Conservation (phyloP, 305 asterid genomes). For the Fraxinus sp. region DNA sequence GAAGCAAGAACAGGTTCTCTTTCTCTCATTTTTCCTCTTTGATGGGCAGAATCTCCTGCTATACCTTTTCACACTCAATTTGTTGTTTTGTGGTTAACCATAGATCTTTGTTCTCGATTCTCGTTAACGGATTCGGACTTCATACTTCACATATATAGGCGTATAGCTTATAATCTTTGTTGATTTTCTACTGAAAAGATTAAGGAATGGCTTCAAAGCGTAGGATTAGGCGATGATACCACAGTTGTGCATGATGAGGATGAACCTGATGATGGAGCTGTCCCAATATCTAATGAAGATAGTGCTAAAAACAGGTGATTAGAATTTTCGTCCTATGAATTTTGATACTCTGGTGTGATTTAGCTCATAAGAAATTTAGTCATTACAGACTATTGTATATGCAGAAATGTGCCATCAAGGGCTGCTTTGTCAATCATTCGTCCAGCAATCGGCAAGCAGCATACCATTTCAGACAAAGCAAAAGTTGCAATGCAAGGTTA, state of each 20-base stretch:
- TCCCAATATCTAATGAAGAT: conserved; percentile 61
- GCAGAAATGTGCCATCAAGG: conserved; percentile 81
- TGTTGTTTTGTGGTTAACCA: neutral
- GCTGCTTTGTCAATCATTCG: conserved; percentile 87
- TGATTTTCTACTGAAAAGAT: conserved; percentile 44
- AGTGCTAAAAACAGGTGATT: conserved; percentile 60
- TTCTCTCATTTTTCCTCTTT: conserved; percentile 26
- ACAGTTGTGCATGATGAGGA: conserved; percentile 73
- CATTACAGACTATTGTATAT: conserved; percentile 32
- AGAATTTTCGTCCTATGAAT: conserved; percentile 13
- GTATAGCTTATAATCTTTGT: conserved; percentile 23
- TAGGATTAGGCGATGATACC: conserved; percentile 77
- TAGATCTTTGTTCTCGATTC: conserved; percentile 8
- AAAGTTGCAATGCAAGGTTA: conserved; percentile 91
- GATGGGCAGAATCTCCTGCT: conserved; percentile 22
- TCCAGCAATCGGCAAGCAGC: conserved; percentile 76
- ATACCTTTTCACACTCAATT: conserved; percentile 3
- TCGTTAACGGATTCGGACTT: neutral
- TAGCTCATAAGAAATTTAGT: conserved; percentile 19
- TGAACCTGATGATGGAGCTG: conserved; percentile 76
- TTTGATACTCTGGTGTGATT: conserved; percentile 7
- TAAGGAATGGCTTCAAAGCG: conserved; percentile 79
- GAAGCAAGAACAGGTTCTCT: conserved; percentile 91
- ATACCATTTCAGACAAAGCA: conserved; percentile 66
- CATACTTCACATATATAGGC: conserved; percentile 6